Conservation (phyloP, 1,284 basidiomycete genomes). For the Rhodotorula sp. region DNA sequence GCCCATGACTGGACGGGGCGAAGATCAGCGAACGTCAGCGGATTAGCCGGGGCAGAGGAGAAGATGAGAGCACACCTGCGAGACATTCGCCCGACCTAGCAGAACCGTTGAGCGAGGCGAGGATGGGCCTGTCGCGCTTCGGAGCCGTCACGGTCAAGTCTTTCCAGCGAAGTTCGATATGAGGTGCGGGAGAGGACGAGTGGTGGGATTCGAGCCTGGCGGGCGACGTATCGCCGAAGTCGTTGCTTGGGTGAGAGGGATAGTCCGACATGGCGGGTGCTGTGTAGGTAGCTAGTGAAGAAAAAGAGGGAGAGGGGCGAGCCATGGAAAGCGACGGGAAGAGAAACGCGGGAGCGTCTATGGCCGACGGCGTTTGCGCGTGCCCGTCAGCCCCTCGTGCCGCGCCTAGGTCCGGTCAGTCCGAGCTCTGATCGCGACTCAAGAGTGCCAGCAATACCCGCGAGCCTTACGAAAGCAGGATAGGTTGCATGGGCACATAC, state of each 20-base stretch:
- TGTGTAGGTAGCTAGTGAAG: background rate
- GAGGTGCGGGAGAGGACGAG: background rate
- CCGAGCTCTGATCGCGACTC: no score
- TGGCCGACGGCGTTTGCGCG: no score
- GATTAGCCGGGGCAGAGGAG: background rate
- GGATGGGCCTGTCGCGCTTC: constrained; percentile 14
- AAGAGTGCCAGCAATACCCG: no score
- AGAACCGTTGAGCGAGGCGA: constrained; percentile 4
- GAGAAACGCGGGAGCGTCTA: no score
- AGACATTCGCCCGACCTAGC: constrained; percentile 26
- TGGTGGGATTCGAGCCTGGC: background rate
- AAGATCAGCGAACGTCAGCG: background rate
- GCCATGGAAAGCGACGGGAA: no score
- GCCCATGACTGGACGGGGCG: constrained; percentile 45
- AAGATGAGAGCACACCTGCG: constrained; percentile 9
- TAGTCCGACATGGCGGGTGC: background rate
- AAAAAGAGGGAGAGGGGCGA: no score
- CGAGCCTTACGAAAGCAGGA: no score
- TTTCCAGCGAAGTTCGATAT: constrained; percentile 22
- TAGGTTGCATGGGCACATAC: no score
- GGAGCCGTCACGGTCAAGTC: constrained; percentile 16
- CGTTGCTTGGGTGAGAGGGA: no score
- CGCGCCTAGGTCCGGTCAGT: no score
- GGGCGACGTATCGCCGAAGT: no score
- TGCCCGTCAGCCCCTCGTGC: no score